Conservation (phyloP, 2,329 filamentous ascomycete genomes). For the Sporothrix mexicana region DNA sequence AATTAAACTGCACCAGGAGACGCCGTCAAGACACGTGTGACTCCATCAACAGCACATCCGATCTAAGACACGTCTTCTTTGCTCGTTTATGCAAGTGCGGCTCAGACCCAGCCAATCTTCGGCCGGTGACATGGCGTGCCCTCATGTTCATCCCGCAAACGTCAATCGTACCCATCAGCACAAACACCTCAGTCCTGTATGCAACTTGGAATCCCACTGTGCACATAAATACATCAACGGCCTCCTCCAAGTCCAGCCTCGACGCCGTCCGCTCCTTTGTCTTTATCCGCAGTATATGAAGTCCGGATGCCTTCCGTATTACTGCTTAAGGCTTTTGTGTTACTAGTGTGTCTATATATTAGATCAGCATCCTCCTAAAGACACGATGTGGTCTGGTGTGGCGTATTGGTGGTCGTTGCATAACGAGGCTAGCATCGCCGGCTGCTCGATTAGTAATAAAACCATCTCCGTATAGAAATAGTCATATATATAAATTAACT, state of each 20-base stretch:
- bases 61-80: too few relatives aligned
- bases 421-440: neutral
- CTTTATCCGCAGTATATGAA: neutral
- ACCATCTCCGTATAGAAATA: neutral
- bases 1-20: too few relatives aligned
- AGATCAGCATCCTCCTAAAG: neutral
- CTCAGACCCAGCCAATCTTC: constrained; percentile 10
- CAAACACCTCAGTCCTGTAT: constrained; percentile 3
- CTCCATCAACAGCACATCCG: too few relatives aligned
- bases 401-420: neutral
- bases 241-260: constrained; percentile 4
- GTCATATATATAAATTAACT: neutral
- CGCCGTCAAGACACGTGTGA: too few relatives aligned
- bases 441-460: too few relatives aligned
- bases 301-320: neutral
- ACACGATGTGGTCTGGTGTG: neutral
- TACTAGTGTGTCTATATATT: neutral
- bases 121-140: constrained; percentile 11
- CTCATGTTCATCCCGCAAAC: neutral
- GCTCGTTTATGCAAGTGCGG: too few relatives aligned
- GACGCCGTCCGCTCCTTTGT: constrained; percentile 10
- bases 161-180: constrained; percentile 4
- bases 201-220: neutral
- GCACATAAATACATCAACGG: neutral
- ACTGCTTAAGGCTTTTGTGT: neutral